Evolutionary conservation across 208 protist genomes (phyloP).

Genomic region (Trypanosoma lewisi): DNA sequence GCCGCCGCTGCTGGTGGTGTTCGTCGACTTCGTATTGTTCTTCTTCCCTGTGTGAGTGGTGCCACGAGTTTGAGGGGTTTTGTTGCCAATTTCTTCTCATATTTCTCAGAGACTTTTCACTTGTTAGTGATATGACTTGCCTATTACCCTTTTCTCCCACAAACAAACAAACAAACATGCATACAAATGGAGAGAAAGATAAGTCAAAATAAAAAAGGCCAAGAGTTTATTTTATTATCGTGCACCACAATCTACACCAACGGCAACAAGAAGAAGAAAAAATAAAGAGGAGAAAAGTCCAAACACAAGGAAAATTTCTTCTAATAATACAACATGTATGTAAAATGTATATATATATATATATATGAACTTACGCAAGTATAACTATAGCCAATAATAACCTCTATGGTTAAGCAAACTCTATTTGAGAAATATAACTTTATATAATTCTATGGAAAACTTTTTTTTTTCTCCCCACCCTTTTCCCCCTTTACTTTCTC

Average conservation of each 20-base stretch:
- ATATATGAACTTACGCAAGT: constrained; percentile 7
- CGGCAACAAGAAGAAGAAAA: not conserved
- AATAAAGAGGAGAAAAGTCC: not conserved
- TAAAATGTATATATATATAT: constrained; percentile 9
- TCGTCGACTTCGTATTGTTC: not conserved
- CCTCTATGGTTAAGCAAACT: not conserved
- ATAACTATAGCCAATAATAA: not conserved
- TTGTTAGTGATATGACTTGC: too few species aligned
- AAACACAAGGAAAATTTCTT: not conserved
- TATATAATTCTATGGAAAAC: not conserved
- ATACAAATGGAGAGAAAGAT: not conserved
- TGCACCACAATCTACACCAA: too few species aligned
- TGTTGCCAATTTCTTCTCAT: not conserved
- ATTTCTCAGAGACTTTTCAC: not conserved
- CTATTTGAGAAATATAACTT: not conserved
- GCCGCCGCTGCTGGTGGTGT: too few species aligned
- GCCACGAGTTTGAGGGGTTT: not conserved
- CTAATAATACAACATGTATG: not conserved
- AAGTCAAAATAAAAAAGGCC: not conserved
- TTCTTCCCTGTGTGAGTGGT: not conserved
- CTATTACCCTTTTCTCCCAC: too few species aligned
- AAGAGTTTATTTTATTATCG: too few species aligned
- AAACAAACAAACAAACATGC: not conserved
- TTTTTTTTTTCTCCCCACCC: not conserved
- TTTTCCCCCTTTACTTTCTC: not conserved